Evolutionary conservation across 108 stramenopile genomes (phyloP).

Genomic region (Cyclotella kingstonii): DNA sequence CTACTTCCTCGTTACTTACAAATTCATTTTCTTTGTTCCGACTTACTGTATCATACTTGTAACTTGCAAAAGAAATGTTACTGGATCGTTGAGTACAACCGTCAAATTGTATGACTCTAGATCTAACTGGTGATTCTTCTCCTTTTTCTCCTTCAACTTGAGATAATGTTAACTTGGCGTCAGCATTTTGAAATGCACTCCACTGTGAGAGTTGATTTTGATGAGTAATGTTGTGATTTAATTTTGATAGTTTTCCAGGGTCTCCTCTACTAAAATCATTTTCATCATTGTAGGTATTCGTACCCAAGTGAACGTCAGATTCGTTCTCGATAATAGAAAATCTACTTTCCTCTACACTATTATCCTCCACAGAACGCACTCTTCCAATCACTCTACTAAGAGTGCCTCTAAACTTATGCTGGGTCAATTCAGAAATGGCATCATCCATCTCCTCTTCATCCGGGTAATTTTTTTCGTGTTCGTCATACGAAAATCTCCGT

Average conservation of each 20-base stretch:
- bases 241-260: too few species aligned
- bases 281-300: neutral
- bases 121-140: conserved; percentile 29
- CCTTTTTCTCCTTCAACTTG: conserved; percentile 12
- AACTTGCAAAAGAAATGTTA: neutral
- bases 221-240: neutral
- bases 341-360: conserved; percentile 6
- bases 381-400: neutral
- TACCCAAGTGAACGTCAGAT: neutral
- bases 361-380: neutral
- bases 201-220: conserved; percentile 30
- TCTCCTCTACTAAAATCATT: too few species aligned
- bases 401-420: neutral
- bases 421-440: neutral
- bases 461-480: neutral
- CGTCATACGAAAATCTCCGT: conserved; percentile 4
- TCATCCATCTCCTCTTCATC: neutral
- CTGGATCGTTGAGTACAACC: conserved; percentile 2
- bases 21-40: neutral
- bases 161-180: conserved; percentile 17
- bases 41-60: too few species aligned
- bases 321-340: neutral
- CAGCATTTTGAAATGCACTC: conserved; percentile 30
- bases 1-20: neutral
- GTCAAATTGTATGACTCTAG: conserved; percentile 29